Conservation (phyloP, 2,329 filamentous ascomycete species). For the Massarina eburnea region DNA sequence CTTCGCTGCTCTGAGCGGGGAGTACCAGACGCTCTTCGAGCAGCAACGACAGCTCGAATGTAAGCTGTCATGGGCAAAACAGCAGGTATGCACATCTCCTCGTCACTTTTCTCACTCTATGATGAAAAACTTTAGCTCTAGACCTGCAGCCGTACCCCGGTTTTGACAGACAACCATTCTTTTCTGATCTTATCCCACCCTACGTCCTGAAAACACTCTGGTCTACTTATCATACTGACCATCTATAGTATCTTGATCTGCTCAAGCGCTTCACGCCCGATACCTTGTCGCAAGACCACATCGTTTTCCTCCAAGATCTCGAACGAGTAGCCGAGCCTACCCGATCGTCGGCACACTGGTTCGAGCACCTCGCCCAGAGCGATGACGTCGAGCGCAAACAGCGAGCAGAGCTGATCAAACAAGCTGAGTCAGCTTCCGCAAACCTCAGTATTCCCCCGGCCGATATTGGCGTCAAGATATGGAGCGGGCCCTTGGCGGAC, state of each 20-base stretch:
- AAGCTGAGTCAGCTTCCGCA: constrained; percentile 36
- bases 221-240: constrained; percentile 18
- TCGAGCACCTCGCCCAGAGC: constrained; percentile 37
- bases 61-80: constrained; percentile 51
- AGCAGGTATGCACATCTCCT: constrained; percentile 46
- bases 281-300: constrained; percentile 43
- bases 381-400: constrained; percentile 38
- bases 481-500: constrained; percentile 44
- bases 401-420: constrained; percentile 35
- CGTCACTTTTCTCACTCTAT: constrained; percentile 25
- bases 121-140: constrained; percentile 55
- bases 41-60: constrained; percentile 50
- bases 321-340: constrained; percentile 36
- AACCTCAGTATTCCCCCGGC: constrained; percentile 25
- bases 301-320: constrained; percentile 42
- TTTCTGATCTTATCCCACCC: constrained; percentile 36
- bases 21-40: constrained; percentile 50
- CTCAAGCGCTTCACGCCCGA: constrained; percentile 43
- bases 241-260: constrained; percentile 41
- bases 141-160: constrained; percentile 52
- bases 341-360: constrained; percentile 31
- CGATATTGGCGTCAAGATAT: constrained; percentile 41
- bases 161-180: constrained; percentile 49
- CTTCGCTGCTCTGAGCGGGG: constrained; percentile 50
- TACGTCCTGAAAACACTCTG: neutral